Evolutionary conservation across 2,329 filamentous ascomycete genomes (phyloP).

Genomic region (Trichoderma sp.): DNA sequence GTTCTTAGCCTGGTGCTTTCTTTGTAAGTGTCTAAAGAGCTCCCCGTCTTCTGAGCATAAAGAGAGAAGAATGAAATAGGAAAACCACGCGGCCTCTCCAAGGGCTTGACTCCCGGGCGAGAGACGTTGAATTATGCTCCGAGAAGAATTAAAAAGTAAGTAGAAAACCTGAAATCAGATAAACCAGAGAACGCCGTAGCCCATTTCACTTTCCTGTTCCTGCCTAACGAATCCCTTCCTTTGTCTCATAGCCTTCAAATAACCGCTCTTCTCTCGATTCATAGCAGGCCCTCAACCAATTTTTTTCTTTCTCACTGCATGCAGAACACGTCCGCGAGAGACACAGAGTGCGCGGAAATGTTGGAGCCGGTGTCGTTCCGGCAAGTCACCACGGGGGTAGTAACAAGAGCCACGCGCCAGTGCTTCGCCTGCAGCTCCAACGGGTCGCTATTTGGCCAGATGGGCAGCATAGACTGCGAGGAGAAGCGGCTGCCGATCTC

Average conservation of each 20-base stretch:
- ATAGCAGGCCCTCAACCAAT: too few species aligned
- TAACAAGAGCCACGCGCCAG: conserved; percentile 54
- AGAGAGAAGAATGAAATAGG: too few species aligned
- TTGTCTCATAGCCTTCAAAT: neutral
- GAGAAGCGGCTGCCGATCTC: conserved; percentile 53
- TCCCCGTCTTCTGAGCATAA: neutral
- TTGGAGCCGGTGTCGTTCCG: conserved; percentile 52
- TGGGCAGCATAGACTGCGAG: conserved; percentile 48
- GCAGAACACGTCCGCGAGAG: conserved; percentile 50
- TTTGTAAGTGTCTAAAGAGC: neutral
- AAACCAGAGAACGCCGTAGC: neutral
- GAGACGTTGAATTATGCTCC: neutral
- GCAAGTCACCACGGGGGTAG: conserved; percentile 56
- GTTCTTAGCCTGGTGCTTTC: neutral
- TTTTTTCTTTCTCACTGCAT: conserved; percentile 41
- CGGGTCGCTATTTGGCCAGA: conserved; percentile 45
- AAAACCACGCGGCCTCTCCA: neutral
- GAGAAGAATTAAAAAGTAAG: neutral
- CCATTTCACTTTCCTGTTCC: neutral
- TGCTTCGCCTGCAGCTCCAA: conserved; percentile 51
- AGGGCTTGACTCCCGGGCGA: neutral
- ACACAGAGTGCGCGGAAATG: conserved; percentile 47
- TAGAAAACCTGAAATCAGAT: neutral
- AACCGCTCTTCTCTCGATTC: neutral
- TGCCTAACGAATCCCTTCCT: neutral